These are phyloP conservation scores for Neurospora intermedia DNA, from an alignment of 495 filamentous ascomycete genomes.

Conservation along the genomic window DNA sequence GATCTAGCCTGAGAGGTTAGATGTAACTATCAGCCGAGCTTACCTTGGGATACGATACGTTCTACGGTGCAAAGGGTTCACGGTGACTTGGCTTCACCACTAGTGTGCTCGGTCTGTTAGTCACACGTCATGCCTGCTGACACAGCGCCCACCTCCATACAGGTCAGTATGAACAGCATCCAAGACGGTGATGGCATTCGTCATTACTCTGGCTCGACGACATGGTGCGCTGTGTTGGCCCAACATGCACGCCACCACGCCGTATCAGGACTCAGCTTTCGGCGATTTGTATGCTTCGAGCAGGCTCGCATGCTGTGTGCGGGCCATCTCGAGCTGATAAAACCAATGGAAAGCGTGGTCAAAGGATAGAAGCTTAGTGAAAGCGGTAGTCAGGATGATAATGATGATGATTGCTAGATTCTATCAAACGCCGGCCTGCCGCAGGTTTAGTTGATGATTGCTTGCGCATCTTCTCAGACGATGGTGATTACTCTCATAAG, in stretches of 20 bases:
- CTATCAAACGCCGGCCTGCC: not conserved
- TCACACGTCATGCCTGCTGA: not conserved
- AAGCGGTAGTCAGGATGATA: not conserved
- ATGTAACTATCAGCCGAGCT: not conserved
- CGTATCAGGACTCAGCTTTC: not conserved
- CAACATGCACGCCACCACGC: not conserved
- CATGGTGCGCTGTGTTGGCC: not conserved
- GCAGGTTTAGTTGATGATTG: not conserved
- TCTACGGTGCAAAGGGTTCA: not conserved
- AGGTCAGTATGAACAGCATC: not conserved
- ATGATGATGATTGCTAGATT: not conserved
- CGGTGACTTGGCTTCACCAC: not conserved
- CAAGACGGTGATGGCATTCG: not conserved
- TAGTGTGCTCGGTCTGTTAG: not conserved
- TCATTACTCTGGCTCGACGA: not conserved
- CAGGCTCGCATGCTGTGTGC: not conserved
- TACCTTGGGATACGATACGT: not conserved
- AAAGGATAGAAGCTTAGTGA: not conserved
- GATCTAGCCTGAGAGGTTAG: not conserved
- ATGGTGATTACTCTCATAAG: not conserved
- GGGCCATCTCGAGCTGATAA: not conserved
- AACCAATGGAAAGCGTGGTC: not conserved
- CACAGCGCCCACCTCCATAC: not conserved
- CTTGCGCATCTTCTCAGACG: not conserved
- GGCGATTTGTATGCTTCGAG: not conserved